Conservation (phyloP, 495 filamentous ascomycete genomes). For the Podospora australis region DNA sequence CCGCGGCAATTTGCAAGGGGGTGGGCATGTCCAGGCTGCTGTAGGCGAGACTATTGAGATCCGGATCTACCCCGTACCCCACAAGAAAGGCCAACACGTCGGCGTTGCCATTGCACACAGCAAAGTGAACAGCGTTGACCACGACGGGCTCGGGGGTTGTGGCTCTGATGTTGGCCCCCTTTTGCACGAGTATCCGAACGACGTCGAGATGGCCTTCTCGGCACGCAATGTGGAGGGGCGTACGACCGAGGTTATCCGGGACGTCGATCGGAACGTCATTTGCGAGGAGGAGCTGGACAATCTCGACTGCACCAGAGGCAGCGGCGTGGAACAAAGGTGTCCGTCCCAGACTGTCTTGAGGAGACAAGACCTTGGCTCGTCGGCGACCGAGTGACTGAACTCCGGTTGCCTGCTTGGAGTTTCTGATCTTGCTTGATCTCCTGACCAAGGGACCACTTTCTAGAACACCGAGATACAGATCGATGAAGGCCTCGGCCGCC, state of each 20-base stretch:
- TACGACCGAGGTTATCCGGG: not conserved
- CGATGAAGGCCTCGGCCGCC: not conserved
- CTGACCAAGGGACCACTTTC: no score
- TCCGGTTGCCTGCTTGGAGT: no score
- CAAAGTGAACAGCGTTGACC: not conserved
- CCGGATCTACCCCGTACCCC: not conserved
- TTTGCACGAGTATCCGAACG: not conserved
- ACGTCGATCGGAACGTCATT: not conserved
- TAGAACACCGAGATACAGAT: not conserved
- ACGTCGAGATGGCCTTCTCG: not conserved
- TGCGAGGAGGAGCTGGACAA: not conserved
- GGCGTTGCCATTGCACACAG: not conserved
- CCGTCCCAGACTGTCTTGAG: not conserved
- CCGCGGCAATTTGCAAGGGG: not conserved
- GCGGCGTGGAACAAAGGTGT: conserved; percentile 4
- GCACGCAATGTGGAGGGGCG: not conserved
- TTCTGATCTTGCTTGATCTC: no score
- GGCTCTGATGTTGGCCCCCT: not conserved
- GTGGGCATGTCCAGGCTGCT: no score
- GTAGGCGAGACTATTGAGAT: not conserved
- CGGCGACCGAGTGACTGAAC: no score
- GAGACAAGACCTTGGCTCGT: not conserved
- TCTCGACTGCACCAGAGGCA: not conserved
- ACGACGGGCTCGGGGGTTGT: not conserved
- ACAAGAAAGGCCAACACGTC: not conserved